Base-by-base conservation (phyloP, 1,139 yeast genomes). In the Pichia inconspicua region DNA sequence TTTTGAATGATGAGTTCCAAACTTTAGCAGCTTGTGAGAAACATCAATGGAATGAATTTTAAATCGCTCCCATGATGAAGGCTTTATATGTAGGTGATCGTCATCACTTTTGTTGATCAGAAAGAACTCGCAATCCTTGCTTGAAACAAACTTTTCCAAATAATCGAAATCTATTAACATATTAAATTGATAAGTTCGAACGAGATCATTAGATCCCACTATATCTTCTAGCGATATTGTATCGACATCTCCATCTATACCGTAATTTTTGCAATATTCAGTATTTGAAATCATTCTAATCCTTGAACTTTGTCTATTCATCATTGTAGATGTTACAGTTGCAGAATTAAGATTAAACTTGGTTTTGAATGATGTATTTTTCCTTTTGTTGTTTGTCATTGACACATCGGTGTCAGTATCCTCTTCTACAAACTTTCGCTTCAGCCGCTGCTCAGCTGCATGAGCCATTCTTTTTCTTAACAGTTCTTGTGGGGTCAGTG, bases 1-100 rank as follows among this genome's bases (percentile, higher is more conserved):
- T 57, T 83, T 83, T 2, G 85, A 72, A 59, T 83, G 89, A 58
- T 83, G 89, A 2, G 82, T 72, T 0, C 62, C 65, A 43, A 42
- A 59, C 5, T 73, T 77, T 42, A 53, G 51, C 7, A 61, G 46
- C 25, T 49, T 52, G 22, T 48, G 45, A 8, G 59, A 54, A 4
- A 59, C 61, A 40, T 53, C 61, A 25, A 65, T 50, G 17, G 58
- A 51, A 4, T 52, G 51, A 10, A 64, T 54, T 14, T 54, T 56
- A 32, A 46, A 60, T 25, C 44, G 49, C 28, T 52, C 46, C 48
- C 54, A 49, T 27, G 58, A 57, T 1, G 38, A 6, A 10, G 52
- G 53, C 22, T 54, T 51, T 2, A 62, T 15, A 10, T 50, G 48
- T n/a, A 60, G 42, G 30, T 53, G 53, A 2, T 55, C 56, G 4